Evolutionary conservation across 2,329 filamentous ascomycete species (phyloP), one percentile per base, ranked within the genome.

Genomic region (Clonostachys sp.): DNA sequence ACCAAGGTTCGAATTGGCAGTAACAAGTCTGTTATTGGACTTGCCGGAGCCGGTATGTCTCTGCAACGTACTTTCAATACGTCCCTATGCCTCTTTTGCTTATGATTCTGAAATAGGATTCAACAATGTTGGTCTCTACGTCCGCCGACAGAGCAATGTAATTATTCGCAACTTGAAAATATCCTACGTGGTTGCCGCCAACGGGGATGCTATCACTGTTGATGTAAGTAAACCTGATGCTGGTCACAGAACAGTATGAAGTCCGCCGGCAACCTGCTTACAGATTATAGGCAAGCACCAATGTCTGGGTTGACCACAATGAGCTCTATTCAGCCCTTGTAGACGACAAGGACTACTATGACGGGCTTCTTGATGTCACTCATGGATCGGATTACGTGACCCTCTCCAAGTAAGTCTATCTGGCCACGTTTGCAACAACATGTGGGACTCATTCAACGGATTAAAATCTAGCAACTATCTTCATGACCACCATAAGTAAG

Each of bases 131-230:
- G 72, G 72, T 9, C 61, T 81, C 39, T 71, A 67, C 48, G 64
- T 80, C 53, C 74, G 73, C 58, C 57, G 62, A 33, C 64, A 61
- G n/a, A 68, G 57, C 48, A 81, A 82, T 54, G 76, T 81, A 45
- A 80, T 81, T 50, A 58, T 81, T 46, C 74, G 72, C 45, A 81
- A 82, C 62, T 56, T 81, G 33, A 73, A 73, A 50, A 70, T 78
- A 51, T 63, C 73, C 46, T 58, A 66, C 52, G 71, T 75, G 49
- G 70, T 77, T 9, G 65, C 70, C 20, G 61, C 65, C 17, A 61
- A 66, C 45, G 74, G 74, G 41, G 78, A 81, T 57, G 70, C 74
- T 41, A 67, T 82, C 35, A 62, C 54, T 74, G 72, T 50, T 75
- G 36, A 39, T n/a, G 36, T 39, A 18, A 39, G 36, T 39, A 10